Conservation (phyloP, 1,139 yeast species). For the Candida labiduridarum region DNA sequence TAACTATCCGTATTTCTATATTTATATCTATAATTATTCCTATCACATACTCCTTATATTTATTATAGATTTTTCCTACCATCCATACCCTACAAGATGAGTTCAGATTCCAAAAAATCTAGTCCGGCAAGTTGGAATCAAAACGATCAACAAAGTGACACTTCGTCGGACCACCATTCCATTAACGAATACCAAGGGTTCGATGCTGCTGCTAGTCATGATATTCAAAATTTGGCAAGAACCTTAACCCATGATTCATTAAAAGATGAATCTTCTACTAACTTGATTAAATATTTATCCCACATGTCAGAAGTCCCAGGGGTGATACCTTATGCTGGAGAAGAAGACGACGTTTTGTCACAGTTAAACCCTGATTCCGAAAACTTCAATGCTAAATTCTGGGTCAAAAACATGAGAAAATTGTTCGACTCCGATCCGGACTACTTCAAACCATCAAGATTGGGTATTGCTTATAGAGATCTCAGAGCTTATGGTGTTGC, state of each 20-base stretch:
- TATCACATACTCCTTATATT: no score
- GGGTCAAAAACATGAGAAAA: slow-evolving; percentile 71
- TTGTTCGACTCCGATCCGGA: slow-evolving; percentile 59
- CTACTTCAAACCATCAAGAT: slow-evolving; percentile 58
- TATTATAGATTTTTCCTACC: no score
- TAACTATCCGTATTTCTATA: no score
- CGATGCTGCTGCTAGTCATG: slow-evolving; percentile 26
- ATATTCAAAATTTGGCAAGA: slow-evolving; percentile 34
- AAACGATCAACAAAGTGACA: not conserved
- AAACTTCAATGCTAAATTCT: slow-evolving; percentile 34
- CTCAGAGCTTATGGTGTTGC: slow-evolving; percentile 75
- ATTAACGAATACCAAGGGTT: slow-evolving; percentile 33
- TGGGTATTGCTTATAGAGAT: slow-evolving; percentile 70
- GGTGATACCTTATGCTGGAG: slow-evolving; percentile 33
- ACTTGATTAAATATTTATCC: slow-evolving; percentile 34
- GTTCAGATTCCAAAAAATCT: not conserved
- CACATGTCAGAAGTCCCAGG: slow-evolving; percentile 59
- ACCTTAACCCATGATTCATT: slow-evolving; percentile 25
- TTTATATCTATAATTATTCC: no score
- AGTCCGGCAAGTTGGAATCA: not conserved
- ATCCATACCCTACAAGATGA: no score
- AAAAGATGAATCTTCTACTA: slow-evolving; percentile 31
- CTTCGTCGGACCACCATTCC: slow-evolving; percentile 21
- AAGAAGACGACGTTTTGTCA: slow-evolving; percentile 4
- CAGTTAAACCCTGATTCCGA: slow-evolving; percentile 14